phyloP scores from a whole-genome alignment of 257 asterid species.

The Craterostigma plantagineum region DNA sequence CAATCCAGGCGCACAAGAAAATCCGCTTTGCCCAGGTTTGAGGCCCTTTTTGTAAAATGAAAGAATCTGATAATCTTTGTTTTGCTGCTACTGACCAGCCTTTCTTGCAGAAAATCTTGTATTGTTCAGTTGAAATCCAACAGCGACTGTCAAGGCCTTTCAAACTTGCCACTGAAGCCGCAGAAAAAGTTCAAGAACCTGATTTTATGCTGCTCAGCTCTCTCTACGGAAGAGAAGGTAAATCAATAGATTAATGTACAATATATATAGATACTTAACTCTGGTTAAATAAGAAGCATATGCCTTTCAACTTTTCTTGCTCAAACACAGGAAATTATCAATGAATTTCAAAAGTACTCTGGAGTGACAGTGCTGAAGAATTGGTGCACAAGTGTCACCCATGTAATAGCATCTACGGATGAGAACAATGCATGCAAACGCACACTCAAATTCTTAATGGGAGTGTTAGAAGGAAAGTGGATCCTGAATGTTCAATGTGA shows the following conservation, averaged over 20 bases:
- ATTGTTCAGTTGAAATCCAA: conserved; percentile 12
- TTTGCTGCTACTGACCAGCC: neutral
- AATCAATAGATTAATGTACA: conserved; percentile 7
- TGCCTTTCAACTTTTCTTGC: no score
- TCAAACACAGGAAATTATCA: conserved; percentile 31
- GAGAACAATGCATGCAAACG: conserved; percentile 77
- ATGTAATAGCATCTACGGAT: conserved; percentile 67
- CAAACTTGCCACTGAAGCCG: conserved; percentile 25
- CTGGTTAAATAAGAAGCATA: no score
- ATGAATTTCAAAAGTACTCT: conserved; percentile 31
- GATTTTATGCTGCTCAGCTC: conserved; percentile 70
- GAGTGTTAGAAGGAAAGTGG: conserved; percentile 91
- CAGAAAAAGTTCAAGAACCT: conserved; percentile 29
- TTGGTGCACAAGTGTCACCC: conserved; percentile 67
- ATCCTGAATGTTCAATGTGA: conserved; percentile 53
- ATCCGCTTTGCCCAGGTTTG: conserved; percentile 31
- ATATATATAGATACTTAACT: no score
- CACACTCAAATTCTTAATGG: conserved; percentile 82
- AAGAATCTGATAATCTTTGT: neutral
- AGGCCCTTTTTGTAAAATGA: conserved; percentile 2
- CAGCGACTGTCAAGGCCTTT: conserved; percentile 15
- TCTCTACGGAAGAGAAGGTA: conserved; percentile 52
- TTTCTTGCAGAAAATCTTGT: conserved; percentile 22
- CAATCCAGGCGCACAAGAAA: conserved; percentile 24
- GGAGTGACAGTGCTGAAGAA: conserved; percentile 44